Evolutionary conservation across 768 basidiomycete genomes (phyloP).

Genomic region (Lactifluus rugatus): DNA sequence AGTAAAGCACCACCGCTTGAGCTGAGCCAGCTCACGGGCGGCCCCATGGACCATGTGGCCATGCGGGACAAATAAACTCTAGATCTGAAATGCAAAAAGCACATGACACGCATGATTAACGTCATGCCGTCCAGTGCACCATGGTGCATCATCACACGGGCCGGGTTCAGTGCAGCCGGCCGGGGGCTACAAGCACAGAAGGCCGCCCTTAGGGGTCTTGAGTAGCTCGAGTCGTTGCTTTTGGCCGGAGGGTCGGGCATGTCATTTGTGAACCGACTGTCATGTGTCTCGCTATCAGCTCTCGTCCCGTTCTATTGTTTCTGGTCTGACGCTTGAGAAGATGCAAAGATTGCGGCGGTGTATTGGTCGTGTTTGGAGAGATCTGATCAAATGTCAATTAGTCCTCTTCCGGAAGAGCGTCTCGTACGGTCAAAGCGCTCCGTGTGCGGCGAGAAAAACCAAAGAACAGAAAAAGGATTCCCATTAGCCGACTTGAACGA

Average conservation of each 20-base stretch:
- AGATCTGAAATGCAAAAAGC: neutral
- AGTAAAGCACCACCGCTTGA: neutral
- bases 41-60: neutral
- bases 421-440: constrained; percentile 3
- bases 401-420: neutral
- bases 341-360: neutral
- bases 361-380: neutral
- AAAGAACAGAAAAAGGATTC: constrained; percentile 17
- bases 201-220: neutral
- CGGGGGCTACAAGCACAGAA: neutral
- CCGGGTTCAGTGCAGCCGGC: neutral
- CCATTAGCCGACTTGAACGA: constrained; percentile 49
- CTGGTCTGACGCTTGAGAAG: neutral
- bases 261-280: neutral
- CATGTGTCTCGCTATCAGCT: neutral
- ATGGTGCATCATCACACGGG: neutral
- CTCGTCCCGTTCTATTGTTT: neutral
- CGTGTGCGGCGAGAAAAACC: neutral
- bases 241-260: neutral
- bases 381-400: constrained; percentile 1
- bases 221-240: too few relatives aligned
- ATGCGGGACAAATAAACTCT: neutral
- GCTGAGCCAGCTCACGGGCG: neutral
- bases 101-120: neutral
- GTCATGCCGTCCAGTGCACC: neutral